Evolutionary conservation across 139 green algal species (phyloP).

Genomic region (Tetradesmus lagerheimii): DNA sequence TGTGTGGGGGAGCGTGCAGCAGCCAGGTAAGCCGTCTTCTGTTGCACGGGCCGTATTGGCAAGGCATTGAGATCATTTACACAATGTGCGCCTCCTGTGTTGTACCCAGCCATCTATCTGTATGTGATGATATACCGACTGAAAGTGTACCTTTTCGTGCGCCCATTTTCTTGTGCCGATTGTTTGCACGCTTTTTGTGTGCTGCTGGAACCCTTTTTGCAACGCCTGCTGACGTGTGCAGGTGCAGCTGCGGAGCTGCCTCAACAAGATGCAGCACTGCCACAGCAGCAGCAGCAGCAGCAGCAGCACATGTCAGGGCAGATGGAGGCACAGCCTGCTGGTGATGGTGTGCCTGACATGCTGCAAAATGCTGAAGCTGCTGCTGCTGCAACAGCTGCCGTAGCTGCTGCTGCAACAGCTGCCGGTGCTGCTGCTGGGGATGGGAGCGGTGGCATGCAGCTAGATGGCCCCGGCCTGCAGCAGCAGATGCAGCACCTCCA

Average conservation of each 20-base stretch:
- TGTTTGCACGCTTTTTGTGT: too few species aligned
- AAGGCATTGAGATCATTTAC: too few species aligned
- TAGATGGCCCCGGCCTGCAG: background rate
- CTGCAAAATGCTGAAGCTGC: background rate
- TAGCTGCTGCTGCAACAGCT: background rate
- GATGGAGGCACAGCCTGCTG: background rate
- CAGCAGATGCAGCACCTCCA: slow-evolving; percentile 18
- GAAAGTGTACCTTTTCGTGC: too few species aligned
- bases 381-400: background rate
- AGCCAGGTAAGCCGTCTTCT: background rate
- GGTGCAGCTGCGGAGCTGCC: background rate
- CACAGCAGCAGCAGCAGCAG: slow-evolving; percentile 28
- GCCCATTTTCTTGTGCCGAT: too few species aligned
- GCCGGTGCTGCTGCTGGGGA: background rate
- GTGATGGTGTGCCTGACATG: background rate
- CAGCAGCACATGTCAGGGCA: background rate
- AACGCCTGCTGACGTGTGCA: background rate
- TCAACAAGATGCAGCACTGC: background rate
- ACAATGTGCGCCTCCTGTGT: too few species aligned
- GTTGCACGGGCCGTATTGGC: background rate
- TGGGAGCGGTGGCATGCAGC: background rate
- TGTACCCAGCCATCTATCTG: too few species aligned
- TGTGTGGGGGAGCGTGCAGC: background rate
- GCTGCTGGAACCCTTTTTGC: background rate
- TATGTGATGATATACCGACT: too few species aligned